phyloP scores from a whole-genome alignment of 2,329 filamentous ascomycete genomes.

The Exophiala aquamarina region DNA sequence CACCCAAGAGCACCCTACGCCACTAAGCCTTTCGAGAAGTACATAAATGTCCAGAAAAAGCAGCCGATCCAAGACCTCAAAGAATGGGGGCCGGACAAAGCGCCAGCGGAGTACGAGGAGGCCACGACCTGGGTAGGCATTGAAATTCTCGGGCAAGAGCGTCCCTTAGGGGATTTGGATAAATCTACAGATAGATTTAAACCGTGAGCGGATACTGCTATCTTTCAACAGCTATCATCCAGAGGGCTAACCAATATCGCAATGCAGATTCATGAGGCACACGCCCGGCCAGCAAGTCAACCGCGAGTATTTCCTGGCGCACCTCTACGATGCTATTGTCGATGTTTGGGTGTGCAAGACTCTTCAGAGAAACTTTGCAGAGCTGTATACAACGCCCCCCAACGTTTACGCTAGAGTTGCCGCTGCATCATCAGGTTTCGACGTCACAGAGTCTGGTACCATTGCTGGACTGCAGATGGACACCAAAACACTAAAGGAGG shows the following conservation, averaged over 20 bases:
- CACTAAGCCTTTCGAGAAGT: background rate
- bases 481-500: background rate
- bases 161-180: constrained; percentile 40
- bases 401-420: background rate
- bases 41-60: background rate
- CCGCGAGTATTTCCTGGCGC: constrained; percentile 28
- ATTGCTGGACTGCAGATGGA: constrained; percentile 14
- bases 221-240: constrained; percentile 9
- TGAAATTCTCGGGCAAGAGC: constrained; percentile 53
- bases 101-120: constrained; percentile 10
- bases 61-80: background rate
- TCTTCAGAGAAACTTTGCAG: background rate
- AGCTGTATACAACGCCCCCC: too few relatives aligned
- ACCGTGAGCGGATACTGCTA: constrained; percentile 35
- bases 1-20: background rate
- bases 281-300: constrained; percentile 14
- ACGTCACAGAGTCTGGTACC: constrained; percentile 5
- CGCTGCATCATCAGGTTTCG: background rate
- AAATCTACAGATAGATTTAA: constrained; percentile 39
- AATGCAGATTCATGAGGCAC: constrained; percentile 42
- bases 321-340: constrained; percentile 16
- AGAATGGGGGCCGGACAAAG: background rate
- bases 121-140: constrained; percentile 51
- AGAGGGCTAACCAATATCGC: constrained; percentile 35
- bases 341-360: constrained; percentile 10